Base-by-base conservation (phyloP, 345 rosid genomes). In the Stellera chamaejasme region DNA sequence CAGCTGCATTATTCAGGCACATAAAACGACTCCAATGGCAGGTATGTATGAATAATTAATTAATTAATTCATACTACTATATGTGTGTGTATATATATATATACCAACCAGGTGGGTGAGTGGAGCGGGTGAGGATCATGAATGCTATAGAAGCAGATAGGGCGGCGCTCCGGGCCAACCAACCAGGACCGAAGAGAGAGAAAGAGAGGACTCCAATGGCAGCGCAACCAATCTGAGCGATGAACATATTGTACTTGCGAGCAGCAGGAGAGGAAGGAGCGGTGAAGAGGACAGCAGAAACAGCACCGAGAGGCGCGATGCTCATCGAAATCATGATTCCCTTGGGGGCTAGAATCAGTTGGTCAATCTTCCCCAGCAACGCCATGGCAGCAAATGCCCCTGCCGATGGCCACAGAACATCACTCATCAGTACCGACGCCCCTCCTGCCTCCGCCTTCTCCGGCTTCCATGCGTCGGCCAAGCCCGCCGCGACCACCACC, bases 331-430 rank as follows among this genome's bases (percentile, higher is more conserved):
- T 50, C n/a, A n/a, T n/a, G n/a, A n/a, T n/a, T 52, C 96, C 98
- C 63, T 78, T 86, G 1, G 90, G 73, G 19, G 80, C 82, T 32
- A 88, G 59, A 11, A 85, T 62, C n/a, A n/a, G n/a, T 52, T 88
- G 93, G 66, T 92, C 98, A 54, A 92, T 69, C 76, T 81, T 92
- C 67, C 95, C 96, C 65, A 88, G 53, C 65, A 85, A 45, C 8
- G 96, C 98, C 98, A 92, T 92, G 2, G 98, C 96, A 28, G 80
- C 90, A 71, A 92, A 92, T 45, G 93, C 98, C n/a, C 98, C 98
- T 91, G n/a, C 93, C 54, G 97, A 82, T 13, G 97, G 97, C 97
- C 97, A 90, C 52, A 87, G 59, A 74, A 84, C 63, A 56, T 90
- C 97, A 56, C 97, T 90, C 58, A 87, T 58, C n/a, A 77, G 69